These are phyloP conservation scores for Trypanosoma congolense DNA, from an alignment of 208 protist genomes.

Conservation along the genomic window DNA sequence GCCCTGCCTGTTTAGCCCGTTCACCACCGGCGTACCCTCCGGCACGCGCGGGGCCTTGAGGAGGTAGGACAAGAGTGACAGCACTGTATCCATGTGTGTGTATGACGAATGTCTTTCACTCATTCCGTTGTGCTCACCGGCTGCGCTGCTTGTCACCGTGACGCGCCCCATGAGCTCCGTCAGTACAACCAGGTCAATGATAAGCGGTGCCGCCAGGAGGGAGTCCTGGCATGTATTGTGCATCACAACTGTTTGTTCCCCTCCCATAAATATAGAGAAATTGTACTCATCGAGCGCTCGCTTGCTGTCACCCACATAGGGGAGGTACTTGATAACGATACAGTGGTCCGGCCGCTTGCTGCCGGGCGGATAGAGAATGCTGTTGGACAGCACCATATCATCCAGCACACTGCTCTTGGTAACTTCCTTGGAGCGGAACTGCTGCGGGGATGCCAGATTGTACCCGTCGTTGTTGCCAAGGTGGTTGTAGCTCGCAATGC, in stretches of 20 bases:
- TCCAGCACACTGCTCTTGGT: constrained; percentile 99
- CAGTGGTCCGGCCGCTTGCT: constrained; percentile 95
- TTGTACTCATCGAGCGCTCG: constrained; percentile 99
- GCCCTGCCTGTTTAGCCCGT: constrained; percentile 96
- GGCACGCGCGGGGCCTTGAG: constrained; percentile 96
- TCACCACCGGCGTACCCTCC: constrained; percentile 94
- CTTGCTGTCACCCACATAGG: constrained; percentile 96
- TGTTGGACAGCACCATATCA: constrained; percentile 97
- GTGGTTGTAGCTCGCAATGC: constrained; percentile 91
- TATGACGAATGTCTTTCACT: constrained; percentile 29
- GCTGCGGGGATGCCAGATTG: constrained; percentile 94
- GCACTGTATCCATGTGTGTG: constrained; percentile 89
- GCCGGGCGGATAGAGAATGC: constrained; percentile 91
- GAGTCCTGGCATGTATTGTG: constrained; percentile 99
- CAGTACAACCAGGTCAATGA: constrained; percentile 97
- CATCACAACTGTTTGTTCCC: constrained; percentile 92
- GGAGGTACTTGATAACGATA: constrained; percentile 99
- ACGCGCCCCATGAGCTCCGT: constrained; percentile 95
- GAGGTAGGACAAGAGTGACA: constrained; percentile 94
- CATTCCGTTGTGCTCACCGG: constrained; percentile 24
- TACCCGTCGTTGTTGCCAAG: constrained; percentile 99
- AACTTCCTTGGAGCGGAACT: constrained; percentile 99
- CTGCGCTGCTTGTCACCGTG: constrained; percentile 18
- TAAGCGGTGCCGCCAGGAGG: constrained; percentile 97
- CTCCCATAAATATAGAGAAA: constrained; percentile 98